Percentiles rank a stretch among this genome's conserved stretches.
phyloP scores from a whole-genome alignment of 2,329 filamentous ascomycete species.

The Colletotrichum sp. region DNA sequence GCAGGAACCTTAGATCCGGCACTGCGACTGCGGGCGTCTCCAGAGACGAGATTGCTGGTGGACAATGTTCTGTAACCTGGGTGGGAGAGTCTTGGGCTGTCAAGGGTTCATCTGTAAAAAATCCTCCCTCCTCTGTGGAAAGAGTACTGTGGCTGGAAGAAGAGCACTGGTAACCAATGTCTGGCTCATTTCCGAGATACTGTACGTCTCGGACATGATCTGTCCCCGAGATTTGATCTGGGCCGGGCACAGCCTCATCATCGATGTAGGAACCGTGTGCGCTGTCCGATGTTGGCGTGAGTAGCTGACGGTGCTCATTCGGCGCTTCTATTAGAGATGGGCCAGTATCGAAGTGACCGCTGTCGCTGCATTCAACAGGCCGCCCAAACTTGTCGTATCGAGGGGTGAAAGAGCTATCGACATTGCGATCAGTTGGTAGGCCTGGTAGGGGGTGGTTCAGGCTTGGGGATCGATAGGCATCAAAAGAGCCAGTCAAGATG shows the following conservation, averaged over 20 bases:
- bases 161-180: neutral
- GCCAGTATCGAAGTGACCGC: neutral
- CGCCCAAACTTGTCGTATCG: slow-evolving; percentile 1
- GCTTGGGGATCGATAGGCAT: neutral
- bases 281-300: neutral
- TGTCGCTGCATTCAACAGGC: neutral
- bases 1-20: slow-evolving; percentile 1
- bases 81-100: neutral
- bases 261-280: neutral
- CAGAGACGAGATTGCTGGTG: neutral
- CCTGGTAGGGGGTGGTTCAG: neutral
- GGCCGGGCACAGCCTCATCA: neutral
- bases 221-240: neutral
- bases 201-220: neutral
- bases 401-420: neutral
- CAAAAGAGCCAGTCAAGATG: slow-evolving; percentile 6
- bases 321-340: neutral
- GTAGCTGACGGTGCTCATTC: neutral
- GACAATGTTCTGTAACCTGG: neutral
- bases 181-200: neutral
- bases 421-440: neutral
- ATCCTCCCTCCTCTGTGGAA: neutral
- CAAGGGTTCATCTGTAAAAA: neutral
- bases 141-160: neutral
- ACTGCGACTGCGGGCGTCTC: neutral